Base-by-base conservation (phyloP, 2,329 filamentous ascomycete genomes). In the Arachnopeziza araneosa region DNA sequence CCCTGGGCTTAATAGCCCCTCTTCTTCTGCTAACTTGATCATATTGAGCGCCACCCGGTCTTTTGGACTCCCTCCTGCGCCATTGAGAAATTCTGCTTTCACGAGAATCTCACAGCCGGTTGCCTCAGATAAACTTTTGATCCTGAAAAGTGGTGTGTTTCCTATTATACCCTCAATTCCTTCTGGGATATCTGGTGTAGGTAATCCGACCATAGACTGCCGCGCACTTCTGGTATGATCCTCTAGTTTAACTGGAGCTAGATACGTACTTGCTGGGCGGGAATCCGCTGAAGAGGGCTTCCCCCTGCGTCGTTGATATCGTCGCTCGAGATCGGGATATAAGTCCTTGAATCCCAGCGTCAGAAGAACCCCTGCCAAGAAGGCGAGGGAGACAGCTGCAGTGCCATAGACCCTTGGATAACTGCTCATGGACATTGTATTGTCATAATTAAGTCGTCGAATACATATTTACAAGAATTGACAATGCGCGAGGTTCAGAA, bases 41-140 rank as follows among this genome's bases (percentile, higher is more conserved):
- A 98, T 96, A 75, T 84, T 89, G 48, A 98, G 81, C 1, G 95
- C 95, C 17, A 99, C 95, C 57, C 95, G 85, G 75, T 99, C 95
- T 75, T 99, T 99, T 50, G 95, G 93, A 67, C 90, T 95, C 69
- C 91, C 90, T 19, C 95, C 95, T 2, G 93, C 93, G 55, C 93
- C 95, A 76, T 99, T 98, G 58, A 99, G 83, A 71, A 96, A 96
- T 82, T 99, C 95, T 54, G 92, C 92, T 76, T 99, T 99, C 66
- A 88, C 95, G 44, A 98, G 80, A 69, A 99, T 96, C 50, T 86
- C 86, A 70, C 95, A 92, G 22, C 92, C 92, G 3, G 95, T 97
- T 21, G 87, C 91, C 53, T 89, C 86, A 2, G 90, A 96, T 24
- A 99, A 82, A 48, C 90, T 93, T 67, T 86, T 89, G 72, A 99